phyloP scores from a whole-genome alignment of 352 stramenopile genomes.

The Globisporangium cederbergense region DNA sequence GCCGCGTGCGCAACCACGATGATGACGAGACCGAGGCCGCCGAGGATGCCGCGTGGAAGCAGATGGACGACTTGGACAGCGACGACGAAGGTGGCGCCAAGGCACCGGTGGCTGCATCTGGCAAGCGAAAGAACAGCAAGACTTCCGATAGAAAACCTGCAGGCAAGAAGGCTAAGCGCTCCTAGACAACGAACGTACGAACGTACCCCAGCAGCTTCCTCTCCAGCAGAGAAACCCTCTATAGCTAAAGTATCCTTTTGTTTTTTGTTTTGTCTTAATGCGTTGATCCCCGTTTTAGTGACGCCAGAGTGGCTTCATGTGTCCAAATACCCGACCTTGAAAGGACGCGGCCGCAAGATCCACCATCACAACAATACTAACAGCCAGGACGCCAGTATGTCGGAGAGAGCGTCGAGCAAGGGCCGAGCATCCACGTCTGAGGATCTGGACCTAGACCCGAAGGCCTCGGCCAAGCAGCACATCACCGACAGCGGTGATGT shows the following conservation, averaged over 20 bases:
- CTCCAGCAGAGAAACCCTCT: background rate
- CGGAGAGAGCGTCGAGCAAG: slow-evolving; percentile 2
- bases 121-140: slow-evolving; percentile 32
- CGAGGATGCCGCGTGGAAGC: slow-evolving; percentile 69
- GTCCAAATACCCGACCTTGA: background rate
- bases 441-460: slow-evolving; percentile 10
- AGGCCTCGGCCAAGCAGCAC: slow-evolving; percentile 7
- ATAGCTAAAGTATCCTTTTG: slow-evolving; percentile 10
- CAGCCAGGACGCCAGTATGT: background rate
- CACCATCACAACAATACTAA: background rate
- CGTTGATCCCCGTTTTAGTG: background rate
- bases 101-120: slow-evolving; percentile 3
- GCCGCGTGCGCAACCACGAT: slow-evolving; percentile 37
- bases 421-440: slow-evolving; percentile 6
- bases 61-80: slow-evolving; percentile 44
- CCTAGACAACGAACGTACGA: background rate
- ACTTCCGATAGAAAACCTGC: slow-evolving; percentile 14
- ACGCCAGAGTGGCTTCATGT: background rate
- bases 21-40: slow-evolving; percentile 59
- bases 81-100: slow-evolving; percentile 33
- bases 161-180: slow-evolving; percentile 31
- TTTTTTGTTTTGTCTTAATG: background rate
- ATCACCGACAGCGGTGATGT: slow-evolving; percentile 22
- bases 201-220: too few species aligned
- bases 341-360: slow-evolving; percentile 2